Base-by-base conservation (phyloP, 176 grass and related monocot species). In the Lolium rigidum region DNA sequence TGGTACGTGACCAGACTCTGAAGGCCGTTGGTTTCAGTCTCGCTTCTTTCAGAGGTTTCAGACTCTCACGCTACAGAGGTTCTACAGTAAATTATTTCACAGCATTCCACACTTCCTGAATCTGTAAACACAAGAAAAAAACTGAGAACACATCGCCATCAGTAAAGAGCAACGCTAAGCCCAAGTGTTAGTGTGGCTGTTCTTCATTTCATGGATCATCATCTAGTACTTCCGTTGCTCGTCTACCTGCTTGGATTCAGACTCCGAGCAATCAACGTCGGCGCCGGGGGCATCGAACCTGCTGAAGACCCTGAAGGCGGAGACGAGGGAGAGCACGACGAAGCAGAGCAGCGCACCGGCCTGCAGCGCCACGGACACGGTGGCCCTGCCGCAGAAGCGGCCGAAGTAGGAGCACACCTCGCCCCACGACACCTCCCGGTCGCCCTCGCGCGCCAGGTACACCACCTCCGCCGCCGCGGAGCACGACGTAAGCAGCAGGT, bases 321-420 rank as follows among this genome's bases (percentile, higher is more conserved):
- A 99, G 85, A 91, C 65, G 78, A 96, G 86, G 16, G 97, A 74
- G 44, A 99, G 86, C 16, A 81, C 86, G 20, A 91, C 78, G 94
- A 96, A 96, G 88, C 94, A 95, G 10, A 92, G 58, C 10, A 96
- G 82, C 22, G 92, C 97, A 25, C 80, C 80, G 75, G 80, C 81
- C 83, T 99, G 94, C 57, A 99, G 84, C 14, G 65, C 90, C 20
- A 94, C 78, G n/a, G 97, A 93, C 38, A 88, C 48, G 54, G 88
- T 99, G 59, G 83, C 86, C 79, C 61, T 94, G 25, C 79, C 79
- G 90, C 94, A 99, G 89, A 99, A 99, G 6, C 15, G 58, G 7
- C 97, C 92, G 84, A 89, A 99, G 92, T 96, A 99, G 87, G 94
- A 96, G 82, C 94, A 99, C 76, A 82, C 97, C 84, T 99, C 97